phyloP scores from a whole-genome alignment of 305 asterid genomes.

The Caryopteris hybrid region DNA sequence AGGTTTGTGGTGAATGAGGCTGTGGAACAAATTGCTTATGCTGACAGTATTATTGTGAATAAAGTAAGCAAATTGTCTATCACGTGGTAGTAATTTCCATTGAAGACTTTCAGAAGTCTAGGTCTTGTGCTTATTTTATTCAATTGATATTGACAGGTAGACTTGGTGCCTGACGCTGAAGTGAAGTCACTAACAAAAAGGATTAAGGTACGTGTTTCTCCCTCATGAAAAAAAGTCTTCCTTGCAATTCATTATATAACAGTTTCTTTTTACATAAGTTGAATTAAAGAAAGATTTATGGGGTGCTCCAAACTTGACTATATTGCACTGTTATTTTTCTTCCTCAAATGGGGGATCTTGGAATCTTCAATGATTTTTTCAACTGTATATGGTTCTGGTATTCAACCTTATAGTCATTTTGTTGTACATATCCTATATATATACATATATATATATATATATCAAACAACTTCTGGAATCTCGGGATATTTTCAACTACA shows the following conservation, averaged over 20 bases:
- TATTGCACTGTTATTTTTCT: background rate
- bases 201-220: slow-evolving; percentile 50
- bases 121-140: slow-evolving; percentile 13
- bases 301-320: slow-evolving; percentile 9
- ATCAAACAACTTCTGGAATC: background rate
- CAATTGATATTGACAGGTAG: slow-evolving; percentile 68
- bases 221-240: background rate
- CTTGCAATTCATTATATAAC: background rate
- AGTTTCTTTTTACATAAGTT: background rate
- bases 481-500: background rate
- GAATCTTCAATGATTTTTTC: no score
- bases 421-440: background rate
- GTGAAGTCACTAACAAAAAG: slow-evolving; percentile 52
- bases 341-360: no score
- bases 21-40: slow-evolving; percentile 95
- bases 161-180: slow-evolving; percentile 69
- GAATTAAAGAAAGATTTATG: background rate
- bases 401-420: background rate
- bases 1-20: slow-evolving; percentile 97
- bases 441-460: no score
- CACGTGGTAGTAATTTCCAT: slow-evolving; percentile 16
- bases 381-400: background rate
- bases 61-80: slow-evolving; percentile 43
- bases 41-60: slow-evolving; percentile 88
- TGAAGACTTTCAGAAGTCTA: slow-evolving; percentile 5